Evolutionary conservation across 1,139 yeast genomes (phyloP), one percentile per base, ranked within the genome.

Genomic region (Chernovozyma sophiae-reginae): DNA sequence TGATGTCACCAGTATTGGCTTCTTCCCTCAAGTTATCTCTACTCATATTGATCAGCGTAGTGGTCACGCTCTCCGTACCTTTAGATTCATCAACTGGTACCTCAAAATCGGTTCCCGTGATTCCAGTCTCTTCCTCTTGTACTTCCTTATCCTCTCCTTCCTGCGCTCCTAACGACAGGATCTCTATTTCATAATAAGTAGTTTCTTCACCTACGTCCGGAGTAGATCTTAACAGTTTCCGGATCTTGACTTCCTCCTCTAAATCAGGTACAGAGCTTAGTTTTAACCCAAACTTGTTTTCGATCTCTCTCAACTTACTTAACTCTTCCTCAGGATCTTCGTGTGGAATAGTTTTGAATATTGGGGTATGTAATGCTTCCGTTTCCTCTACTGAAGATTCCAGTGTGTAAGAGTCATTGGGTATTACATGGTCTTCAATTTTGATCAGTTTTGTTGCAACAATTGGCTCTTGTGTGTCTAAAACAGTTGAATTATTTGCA

Each of bases 321-420:
- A 69, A 49, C 2, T 56, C 52, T 0, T 40, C 53, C 34, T 58
- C 59, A 1, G 71, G 69, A 5, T 55, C 53, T 38, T 68, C 73
- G 15, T 51, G 52, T 15, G 36, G 35, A 3, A 37, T 23, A 6
- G 37, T 37, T 17, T 27, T 33, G 34, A 39, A 34, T 13, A 24
- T 22, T 6, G 39, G 37, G 7, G 22, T 31, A 6, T 7, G 8
- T 20, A 20, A 20, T 7, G 23, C 8, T 10, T 20, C 10, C 10
- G 6, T 6, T 6, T 20, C 23, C 10, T 20, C 23, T 7, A 10
- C 6, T 6, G 6, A 20, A 7, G 23, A 20, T n/a, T n/a, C n/a
- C n/a, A n/a, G n/a, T n/a, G n/a, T n/a, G n/a, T n/a, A n/a, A n/a
- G n/a, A n/a, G n/a, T n/a, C n/a, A n/a, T n/a, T n/a, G n/a, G n/a